Base-by-base conservation (phyloP, 148 eudicot genomes). In the Dysphania ambrosioides region DNA sequence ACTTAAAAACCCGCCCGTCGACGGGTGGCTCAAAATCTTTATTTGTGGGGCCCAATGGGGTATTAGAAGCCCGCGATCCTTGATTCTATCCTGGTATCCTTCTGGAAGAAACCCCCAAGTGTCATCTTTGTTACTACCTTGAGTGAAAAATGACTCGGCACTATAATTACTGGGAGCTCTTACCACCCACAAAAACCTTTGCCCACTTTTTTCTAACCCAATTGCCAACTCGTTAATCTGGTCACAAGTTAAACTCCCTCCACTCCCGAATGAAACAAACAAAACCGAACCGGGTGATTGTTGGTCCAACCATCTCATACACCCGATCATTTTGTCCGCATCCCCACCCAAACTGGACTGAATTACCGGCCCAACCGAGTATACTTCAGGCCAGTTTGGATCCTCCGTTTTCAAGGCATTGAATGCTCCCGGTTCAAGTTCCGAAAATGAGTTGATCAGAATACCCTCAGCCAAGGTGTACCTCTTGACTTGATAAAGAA, bases 1-100 rank as follows among this genome's bases (percentile, higher is more conserved):
- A 10, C 78, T 81, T 19, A 87, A 10, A 29, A 87, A 87, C 5
- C 86, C 86, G 9, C 90, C 85, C 0, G 72, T 81, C 6, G 88
- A 80, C 26, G 15, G 29, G 1, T 87, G 88, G 10, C 81, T 36
- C 15, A 87, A 70, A 21, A 87, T 64, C 51, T 66, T 75, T 0
- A 75, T 67, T 26, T 87, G 88, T 2, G 90, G 88, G 2, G 88
- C 88, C 90, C 90, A 87, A 2, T 77, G 32, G 0, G 86, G 79
- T 35, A 85, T 67, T 59, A 87, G 66, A 0, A 85, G 53, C 51
- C 86, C 90, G 5, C 27, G 77, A 1, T 72, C 75, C n/a, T 73
- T 66, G 19, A 72, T 79, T 58, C 82, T 61, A 2, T 79, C 85
- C 68, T 75, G 2, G 51, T 75, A 87, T 36, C 82, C 84, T n/a